A percentile compares a stretch with the other conserved stretches of the same genome.
Conservation (phyloP, 1,284 basidiomycete genomes). For the Coniophora puteana region DNA sequence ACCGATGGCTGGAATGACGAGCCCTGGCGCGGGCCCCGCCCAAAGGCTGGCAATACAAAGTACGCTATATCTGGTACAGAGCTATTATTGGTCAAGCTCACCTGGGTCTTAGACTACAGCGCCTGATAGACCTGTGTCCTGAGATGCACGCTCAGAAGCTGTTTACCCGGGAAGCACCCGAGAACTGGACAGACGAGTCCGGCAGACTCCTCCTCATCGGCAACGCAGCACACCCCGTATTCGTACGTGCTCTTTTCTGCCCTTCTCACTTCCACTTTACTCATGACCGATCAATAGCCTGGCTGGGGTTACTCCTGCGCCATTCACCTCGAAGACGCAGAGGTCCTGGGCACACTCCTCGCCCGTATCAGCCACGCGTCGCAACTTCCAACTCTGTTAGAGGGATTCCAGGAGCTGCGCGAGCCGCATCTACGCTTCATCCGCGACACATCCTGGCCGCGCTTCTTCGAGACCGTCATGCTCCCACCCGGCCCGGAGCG, state of each 20-base stretch:
- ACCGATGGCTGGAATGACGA: constrained; percentile 10
- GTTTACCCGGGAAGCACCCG: constrained; percentile 23
- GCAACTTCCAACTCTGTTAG: constrained; percentile 37
- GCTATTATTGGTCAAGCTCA: background rate
- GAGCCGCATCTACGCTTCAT: constrained; percentile 25
- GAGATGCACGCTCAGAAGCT: constrained; percentile 22
- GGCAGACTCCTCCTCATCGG: constrained; percentile 40
- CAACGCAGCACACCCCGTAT: constrained; percentile 46
- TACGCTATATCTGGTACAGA: no score
- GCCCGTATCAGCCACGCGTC: constrained; percentile 34
- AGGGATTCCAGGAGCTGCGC: constrained; percentile 43
- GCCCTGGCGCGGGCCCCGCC: constrained; percentile 14
- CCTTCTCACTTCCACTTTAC: no score
- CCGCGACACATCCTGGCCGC: constrained; percentile 28
- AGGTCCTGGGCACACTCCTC: constrained; percentile 42
- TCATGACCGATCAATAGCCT: no score
- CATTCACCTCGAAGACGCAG: constrained; percentile 37
- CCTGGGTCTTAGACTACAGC: constrained; percentile 17
- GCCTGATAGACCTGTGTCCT: constrained; percentile 19
- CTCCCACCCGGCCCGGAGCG: constrained; percentile 37
- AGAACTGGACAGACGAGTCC: constrained; percentile 34
- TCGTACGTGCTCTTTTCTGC: constrained; percentile 20
- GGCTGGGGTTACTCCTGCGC: constrained; percentile 29
- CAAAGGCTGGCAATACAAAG: constrained; percentile 18
- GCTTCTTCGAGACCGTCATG: constrained; percentile 20